Evolutionary conservation across 1,139 yeast species (phyloP), one percentile per base, ranked within the genome.

Genomic region (Kluyveromyces sp.): DNA sequence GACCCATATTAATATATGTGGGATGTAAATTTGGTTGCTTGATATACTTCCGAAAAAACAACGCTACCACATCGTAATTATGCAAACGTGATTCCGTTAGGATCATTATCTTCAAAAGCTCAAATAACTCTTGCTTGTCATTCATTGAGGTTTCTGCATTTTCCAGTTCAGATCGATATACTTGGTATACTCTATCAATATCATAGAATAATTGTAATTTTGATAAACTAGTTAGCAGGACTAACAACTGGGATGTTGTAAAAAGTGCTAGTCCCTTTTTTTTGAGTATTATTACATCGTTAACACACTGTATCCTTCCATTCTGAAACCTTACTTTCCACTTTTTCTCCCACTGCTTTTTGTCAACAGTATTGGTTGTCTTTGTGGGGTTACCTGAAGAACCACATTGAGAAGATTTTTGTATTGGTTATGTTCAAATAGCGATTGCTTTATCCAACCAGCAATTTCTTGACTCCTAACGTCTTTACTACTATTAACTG

Each of bases 31-130:
- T 44, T 1, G 57, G 57, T 21, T 46, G 47, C 45, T 58, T 55
- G 42, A 62, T 56, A 45, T 57, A 62, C 26, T 54, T 53, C 8
- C 63, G 52, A 43, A 62, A 61, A 8, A 63, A 43, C 1, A 42
- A 45, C 38, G 60, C 66, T 43, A 58, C 59, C 7, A 42, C 36
- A 3, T 47, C 41, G 43, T 47, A 60, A 35, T 61, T 55, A n/a
- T 50, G 46, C 35, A 61, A 39, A 21, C 41, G 41, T 25, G 46
- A 46, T 39, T 60, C 62, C 4, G 51, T 49, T 31, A 41, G 42
- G 15, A 62, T 34, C 31, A 59, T 45, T 2, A 46, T 42, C 35
- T 53, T 50, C 31, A 58, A 36, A 28, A 58, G 48, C 5, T 45
- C 32, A 4, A 48, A 37, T 34, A 42, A 47, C 25, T 45, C 39